Conservation (phyloP, 2,329 filamentous ascomycete genomes). For the Neospermospora avenae region DNA sequence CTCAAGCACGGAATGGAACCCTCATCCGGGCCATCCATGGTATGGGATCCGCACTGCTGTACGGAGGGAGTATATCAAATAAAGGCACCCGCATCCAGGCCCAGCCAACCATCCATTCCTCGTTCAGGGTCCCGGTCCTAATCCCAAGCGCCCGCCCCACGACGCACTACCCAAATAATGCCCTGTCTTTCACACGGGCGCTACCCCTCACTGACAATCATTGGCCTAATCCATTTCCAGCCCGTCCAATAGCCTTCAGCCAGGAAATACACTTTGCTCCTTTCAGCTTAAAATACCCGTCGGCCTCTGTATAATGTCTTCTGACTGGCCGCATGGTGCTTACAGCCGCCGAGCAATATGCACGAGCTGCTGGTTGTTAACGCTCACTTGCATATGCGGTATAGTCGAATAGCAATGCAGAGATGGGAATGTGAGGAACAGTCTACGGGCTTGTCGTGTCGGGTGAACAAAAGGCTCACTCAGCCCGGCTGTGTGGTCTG, state of each 20-base stretch:
- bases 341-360: conserved; percentile 8
- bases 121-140: background rate
- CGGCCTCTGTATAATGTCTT: background rate
- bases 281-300: conserved; percentile 2
- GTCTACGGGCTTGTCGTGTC: background rate
- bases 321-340: background rate
- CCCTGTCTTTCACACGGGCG: background rate
- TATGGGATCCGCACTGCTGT: no score
- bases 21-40: no score
- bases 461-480: background rate
- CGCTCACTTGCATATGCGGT: background rate
- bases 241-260: background rate
- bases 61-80: no score
- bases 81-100: no score
- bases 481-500: background rate
- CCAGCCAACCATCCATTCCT: background rate
- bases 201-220: background rate
- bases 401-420: background rate
- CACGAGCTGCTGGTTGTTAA: background rate
- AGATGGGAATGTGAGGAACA: background rate
- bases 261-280: background rate
- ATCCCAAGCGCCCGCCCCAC: background rate
- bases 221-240: background rate
- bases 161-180: no score
- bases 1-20: background rate